Evolutionary conservation across 345 rosid species (phyloP).

Genomic region (Corchorus capsularis): DNA sequence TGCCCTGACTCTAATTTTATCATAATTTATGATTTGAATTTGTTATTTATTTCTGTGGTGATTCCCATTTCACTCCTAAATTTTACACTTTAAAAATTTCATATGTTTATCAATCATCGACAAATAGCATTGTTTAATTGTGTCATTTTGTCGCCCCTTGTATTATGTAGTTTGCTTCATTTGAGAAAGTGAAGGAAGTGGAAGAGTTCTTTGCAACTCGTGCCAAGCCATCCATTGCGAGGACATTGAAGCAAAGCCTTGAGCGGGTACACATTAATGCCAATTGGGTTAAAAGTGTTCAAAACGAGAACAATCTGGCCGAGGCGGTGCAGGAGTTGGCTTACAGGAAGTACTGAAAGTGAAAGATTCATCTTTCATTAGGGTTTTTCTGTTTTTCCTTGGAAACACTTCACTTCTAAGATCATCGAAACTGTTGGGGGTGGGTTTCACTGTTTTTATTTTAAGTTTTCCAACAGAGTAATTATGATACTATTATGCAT

Average conservation of each 20-base stretch:
- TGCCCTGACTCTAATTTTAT: background rate
- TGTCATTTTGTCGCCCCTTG: background rate
- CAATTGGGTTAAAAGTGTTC: slow-evolving; percentile 74
- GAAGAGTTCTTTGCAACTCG: slow-evolving; percentile 82
- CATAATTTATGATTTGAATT: background rate
- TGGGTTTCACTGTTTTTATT: background rate
- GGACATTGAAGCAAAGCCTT: slow-evolving; percentile 95
- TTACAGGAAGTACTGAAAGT: slow-evolving; percentile 33
- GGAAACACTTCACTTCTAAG: background rate
- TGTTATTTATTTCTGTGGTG: background rate
- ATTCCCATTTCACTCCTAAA: background rate
- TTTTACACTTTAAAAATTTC: background rate
- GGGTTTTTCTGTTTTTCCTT: background rate
- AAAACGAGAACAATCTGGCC: slow-evolving; percentile 50
- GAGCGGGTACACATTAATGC: slow-evolving; percentile 76
- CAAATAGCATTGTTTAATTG: background rate
- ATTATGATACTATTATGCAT: background rate
- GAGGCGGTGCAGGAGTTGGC: slow-evolving; percentile 56
- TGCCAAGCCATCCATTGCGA: slow-evolving; percentile 53
- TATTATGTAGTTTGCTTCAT: slow-evolving; percentile 71
- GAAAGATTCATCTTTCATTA: slow-evolving; percentile 2
- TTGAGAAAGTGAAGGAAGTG: slow-evolving; percentile 74
- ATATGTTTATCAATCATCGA: background rate
- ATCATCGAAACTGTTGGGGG: background rate
- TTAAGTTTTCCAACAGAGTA: background rate